These are phyloP conservation scores for Farysia itapuensis DNA, from an alignment of 1,284 basidiomycete species.

Conservation along the genomic window DNA sequence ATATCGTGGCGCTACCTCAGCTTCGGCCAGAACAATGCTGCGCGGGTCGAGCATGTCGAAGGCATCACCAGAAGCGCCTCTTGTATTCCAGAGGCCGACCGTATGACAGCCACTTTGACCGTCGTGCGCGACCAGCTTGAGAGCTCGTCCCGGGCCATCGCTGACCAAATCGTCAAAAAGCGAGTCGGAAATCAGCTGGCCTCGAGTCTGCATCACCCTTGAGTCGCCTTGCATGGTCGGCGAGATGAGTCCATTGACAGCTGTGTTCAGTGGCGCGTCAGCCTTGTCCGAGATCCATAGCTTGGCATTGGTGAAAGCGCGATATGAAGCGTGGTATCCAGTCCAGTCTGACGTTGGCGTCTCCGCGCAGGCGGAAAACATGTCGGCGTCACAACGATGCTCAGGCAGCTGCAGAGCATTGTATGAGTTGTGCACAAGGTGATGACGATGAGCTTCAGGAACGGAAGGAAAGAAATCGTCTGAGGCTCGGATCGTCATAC, in stretches of 20 bases:
- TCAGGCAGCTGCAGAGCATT: slow-evolving; percentile 38
- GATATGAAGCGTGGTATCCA: slow-evolving; percentile 44
- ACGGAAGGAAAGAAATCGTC: slow-evolving; percentile 54
- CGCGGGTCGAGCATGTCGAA: neutral
- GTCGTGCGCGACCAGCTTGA: slow-evolving; percentile 24
- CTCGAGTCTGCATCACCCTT: neutral
- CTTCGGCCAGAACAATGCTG: neutral
- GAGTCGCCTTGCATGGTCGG: slow-evolving; percentile 1
- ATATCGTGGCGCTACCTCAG: neutral
- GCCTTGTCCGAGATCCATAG: slow-evolving; percentile 25
- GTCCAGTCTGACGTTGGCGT: slow-evolving; percentile 10
- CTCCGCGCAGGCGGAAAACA: slow-evolving; percentile 37
- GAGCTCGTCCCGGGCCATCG: slow-evolving; percentile 7
- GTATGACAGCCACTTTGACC: slow-evolving; percentile 2
- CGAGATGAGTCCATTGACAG: slow-evolving; percentile 6
- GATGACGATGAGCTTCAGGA: slow-evolving; percentile 50
- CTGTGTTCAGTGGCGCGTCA: slow-evolving; percentile 4
- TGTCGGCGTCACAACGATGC: slow-evolving; percentile 49
- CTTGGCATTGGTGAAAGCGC: slow-evolving; percentile 41
- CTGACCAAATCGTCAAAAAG: slow-evolving; percentile 11
- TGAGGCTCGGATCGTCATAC: slow-evolving; percentile 12
- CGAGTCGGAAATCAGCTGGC: neutral
- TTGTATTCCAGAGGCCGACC: slow-evolving; percentile 22
- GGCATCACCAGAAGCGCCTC: slow-evolving; percentile 1
- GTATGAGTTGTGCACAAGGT: slow-evolving; percentile 44